These are phyloP conservation scores for Taphrina confusa DNA, from an alignment of 1,139 yeast genomes.

Conservation along the genomic window DNA sequence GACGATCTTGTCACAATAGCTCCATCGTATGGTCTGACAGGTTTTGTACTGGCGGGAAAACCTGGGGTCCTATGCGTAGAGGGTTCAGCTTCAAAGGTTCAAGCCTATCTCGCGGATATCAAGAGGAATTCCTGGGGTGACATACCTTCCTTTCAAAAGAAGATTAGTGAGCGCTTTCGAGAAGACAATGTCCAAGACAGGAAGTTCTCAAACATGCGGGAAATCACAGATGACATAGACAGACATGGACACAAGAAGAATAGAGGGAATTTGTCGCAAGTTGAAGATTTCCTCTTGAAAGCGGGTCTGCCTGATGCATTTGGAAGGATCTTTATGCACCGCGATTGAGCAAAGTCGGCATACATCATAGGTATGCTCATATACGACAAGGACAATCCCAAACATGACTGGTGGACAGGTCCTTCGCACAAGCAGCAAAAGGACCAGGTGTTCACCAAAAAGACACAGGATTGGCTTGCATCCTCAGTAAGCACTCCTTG, in stretches of 20 bases:
- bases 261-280: conserved; percentile 29
- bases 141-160: conserved; percentile 31
- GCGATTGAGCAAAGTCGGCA: background rate
- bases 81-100: conserved; percentile 8
- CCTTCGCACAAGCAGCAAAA: too few species aligned
- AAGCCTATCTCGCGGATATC: conserved; percentile 31
- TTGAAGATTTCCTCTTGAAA: conserved; percentile 7
- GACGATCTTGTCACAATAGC: conserved; percentile 24
- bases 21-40: conserved; percentile 22
- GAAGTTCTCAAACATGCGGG: conserved; percentile 15
- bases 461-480: too few species aligned
- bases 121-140: conserved; percentile 33
- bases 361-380: too few species aligned
- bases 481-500: too few species aligned
- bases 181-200: conserved; percentile 11
- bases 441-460: too few species aligned
- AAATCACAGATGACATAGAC: conserved; percentile 27
- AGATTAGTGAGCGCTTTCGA: conserved; percentile 25
- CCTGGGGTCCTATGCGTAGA: conserved; percentile 33
- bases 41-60: conserved; percentile 34
- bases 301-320: conserved; percentile 22
- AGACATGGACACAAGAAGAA: conserved; percentile 25
- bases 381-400: too few species aligned
- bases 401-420: too few species aligned
- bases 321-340: conserved; percentile 22